Evolutionary conservation across 768 basidiomycete genomes (phyloP).

Genomic region (Leccinum subgranulosum): DNA sequence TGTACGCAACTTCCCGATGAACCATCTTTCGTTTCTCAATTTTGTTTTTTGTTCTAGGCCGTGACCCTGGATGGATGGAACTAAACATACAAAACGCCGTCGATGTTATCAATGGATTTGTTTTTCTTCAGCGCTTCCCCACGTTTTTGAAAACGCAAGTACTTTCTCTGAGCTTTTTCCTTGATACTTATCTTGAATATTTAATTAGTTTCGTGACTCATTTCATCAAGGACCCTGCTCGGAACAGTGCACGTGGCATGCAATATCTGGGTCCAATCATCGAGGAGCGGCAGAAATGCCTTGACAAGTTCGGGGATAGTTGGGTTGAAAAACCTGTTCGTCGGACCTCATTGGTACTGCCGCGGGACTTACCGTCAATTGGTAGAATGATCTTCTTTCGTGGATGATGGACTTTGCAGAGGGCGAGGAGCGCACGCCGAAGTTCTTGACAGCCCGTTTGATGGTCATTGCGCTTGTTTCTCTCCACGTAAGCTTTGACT

Average conservation of each 20-base stretch:
- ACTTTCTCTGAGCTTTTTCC: background rate
- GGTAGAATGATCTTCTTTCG: background rate
- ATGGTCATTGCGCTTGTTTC: background rate
- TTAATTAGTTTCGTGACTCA: background rate
- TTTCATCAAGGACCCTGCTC: background rate
- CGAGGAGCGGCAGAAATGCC: background rate
- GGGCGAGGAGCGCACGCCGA: background rate
- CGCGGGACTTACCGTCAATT: background rate
- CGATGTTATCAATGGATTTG: background rate
- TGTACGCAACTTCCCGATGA: background rate
- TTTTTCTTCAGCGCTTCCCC: background rate
- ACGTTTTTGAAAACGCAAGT: background rate
- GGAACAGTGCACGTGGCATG: background rate
- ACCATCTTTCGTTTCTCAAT: background rate
- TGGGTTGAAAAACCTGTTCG: background rate
- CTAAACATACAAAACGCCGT: background rate
- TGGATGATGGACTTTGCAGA: background rate
- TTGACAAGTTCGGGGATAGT: background rate
- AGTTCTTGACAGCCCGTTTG: background rate
- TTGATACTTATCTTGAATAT: background rate
- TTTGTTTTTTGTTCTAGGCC: background rate
- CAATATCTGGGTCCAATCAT: constrained; percentile 2
- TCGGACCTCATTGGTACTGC: background rate
- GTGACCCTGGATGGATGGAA: background rate
- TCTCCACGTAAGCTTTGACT: constrained; percentile 11